These are phyloP conservation scores for Datura wrightii DNA, from an alignment of 257 asterid genomes.

Conservation along the genomic window DNA sequence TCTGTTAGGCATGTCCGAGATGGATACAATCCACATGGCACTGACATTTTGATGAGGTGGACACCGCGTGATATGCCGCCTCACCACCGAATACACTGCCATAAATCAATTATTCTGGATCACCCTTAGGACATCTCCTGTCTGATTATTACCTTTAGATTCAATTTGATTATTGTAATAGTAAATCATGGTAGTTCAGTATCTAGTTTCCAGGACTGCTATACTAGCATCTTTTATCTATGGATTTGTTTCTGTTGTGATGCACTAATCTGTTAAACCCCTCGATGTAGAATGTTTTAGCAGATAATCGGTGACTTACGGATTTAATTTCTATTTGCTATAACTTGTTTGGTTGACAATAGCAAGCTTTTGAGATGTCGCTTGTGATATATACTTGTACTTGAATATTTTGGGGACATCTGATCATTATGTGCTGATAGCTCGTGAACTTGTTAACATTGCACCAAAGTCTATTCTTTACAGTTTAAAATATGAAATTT, in stretches of 20 bases:
- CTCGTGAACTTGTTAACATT: background rate
- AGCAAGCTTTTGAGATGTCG: background rate
- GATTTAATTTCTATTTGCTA: background rate
- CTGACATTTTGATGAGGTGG: too few species aligned
- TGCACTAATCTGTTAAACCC: constrained; percentile 8
- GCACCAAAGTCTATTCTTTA: background rate
- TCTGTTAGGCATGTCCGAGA: too few species aligned
- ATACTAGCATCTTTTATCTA: constrained; percentile 12
- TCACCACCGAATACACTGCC: too few species aligned
- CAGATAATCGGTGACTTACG: background rate
- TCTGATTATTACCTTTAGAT: constrained; percentile 27
- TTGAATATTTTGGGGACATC: background rate
- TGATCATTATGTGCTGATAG: too few species aligned
- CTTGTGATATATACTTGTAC: background rate
- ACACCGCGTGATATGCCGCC: too few species aligned
- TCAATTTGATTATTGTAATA: constrained; percentile 51
- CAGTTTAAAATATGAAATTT: background rate
- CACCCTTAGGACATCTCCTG: constrained; percentile 23
- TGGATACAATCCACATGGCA: too few species aligned
- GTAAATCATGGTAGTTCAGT: constrained; percentile 34
- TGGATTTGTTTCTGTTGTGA: constrained; percentile 27
- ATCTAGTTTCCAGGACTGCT: constrained; percentile 36
- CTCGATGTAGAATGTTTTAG: constrained; percentile 1
- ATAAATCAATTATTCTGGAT: background rate
- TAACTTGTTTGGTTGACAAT: background rate